Conservation (phyloP, 257 asterid species). For the Solanum arcanum region DNA sequence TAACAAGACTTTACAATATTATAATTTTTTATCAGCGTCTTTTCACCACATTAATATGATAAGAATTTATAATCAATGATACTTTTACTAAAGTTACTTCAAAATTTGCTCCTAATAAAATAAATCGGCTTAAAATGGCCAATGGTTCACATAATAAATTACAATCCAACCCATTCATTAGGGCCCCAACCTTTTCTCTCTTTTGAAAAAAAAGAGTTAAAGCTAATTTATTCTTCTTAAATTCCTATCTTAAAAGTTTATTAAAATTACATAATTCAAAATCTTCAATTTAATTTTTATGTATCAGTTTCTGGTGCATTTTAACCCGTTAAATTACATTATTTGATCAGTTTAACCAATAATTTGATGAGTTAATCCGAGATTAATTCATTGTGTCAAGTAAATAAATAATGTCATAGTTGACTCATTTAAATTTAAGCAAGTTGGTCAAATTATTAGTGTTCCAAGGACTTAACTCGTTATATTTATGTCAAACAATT, state of each 20-base stretch:
- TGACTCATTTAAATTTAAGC: not conserved
- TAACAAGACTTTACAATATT: not conserved
- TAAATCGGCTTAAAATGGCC: not conserved
- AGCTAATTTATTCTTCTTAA: not conserved
- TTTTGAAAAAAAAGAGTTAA: not conserved
- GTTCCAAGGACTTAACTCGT: not conserved
- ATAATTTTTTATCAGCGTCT: not conserved
- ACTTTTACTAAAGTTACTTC: not conserved
- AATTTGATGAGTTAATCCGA: not conserved
- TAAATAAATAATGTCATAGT: not conserved
- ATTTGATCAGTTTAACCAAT: not conserved
- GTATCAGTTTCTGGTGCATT: too few species aligned
- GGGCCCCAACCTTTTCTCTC: not conserved
- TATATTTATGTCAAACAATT: not conserved
- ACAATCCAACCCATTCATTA: not conserved
- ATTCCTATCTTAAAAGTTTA: not conserved
- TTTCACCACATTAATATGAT: not conserved
- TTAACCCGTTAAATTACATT: not conserved
- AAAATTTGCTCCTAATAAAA: not conserved
- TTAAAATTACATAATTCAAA: not conserved
- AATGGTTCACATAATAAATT: too few species aligned
- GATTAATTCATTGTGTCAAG: not conserved
- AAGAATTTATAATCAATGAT: not conserved
- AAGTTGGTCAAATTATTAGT: not conserved
- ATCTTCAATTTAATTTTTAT: not conserved